Conservation (phyloP, 441 rosid species). For the Populus tomentosa region DNA sequence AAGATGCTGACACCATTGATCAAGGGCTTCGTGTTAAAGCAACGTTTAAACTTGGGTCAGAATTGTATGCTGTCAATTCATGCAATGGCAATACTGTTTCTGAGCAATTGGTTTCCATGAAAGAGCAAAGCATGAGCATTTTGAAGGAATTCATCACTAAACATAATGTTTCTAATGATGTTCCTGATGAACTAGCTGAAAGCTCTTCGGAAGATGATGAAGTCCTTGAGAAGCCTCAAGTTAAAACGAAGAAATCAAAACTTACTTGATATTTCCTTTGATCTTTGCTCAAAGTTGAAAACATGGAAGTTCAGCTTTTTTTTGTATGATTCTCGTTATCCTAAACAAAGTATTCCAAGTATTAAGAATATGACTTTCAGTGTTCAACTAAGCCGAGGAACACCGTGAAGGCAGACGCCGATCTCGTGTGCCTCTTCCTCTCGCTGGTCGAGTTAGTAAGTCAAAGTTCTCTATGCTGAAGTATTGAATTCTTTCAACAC, state of each 20-base stretch:
- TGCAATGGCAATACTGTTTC: conserved; percentile 33
- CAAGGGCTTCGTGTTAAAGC: conserved; percentile 34
- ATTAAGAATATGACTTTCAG: too few species aligned
- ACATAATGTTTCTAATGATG: conserved; percentile 62
- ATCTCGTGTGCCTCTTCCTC: too few species aligned
- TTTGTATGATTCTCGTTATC: background rate
- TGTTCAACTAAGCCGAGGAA: too few species aligned
- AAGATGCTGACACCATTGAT: conserved; percentile 21
- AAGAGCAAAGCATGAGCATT: conserved; percentile 61
- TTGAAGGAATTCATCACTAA: conserved; percentile 72
- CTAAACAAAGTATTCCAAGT: too few species aligned
- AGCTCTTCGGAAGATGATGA: conserved; percentile 45
- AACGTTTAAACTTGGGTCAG: conserved; percentile 51
- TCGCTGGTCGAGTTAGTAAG: too few species aligned
- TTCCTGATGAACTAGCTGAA: conserved; percentile 55
- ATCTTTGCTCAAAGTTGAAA: background rate
- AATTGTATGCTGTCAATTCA: conserved; percentile 36
- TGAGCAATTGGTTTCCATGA: conserved; percentile 60
- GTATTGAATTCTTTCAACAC: too few species aligned
- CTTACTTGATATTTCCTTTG: conserved; percentile 26
- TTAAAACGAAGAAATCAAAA: conserved; percentile 59
- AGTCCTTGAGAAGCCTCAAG: conserved; percentile 32
- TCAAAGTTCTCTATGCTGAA: too few species aligned
- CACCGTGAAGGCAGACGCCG: too few species aligned
- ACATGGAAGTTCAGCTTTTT: background rate